Evolutionary conservation across 2,329 filamentous ascomycete genomes (phyloP), one percentile per base, ranked within the genome.

Genomic region (Aspergillus amoenus): DNA sequence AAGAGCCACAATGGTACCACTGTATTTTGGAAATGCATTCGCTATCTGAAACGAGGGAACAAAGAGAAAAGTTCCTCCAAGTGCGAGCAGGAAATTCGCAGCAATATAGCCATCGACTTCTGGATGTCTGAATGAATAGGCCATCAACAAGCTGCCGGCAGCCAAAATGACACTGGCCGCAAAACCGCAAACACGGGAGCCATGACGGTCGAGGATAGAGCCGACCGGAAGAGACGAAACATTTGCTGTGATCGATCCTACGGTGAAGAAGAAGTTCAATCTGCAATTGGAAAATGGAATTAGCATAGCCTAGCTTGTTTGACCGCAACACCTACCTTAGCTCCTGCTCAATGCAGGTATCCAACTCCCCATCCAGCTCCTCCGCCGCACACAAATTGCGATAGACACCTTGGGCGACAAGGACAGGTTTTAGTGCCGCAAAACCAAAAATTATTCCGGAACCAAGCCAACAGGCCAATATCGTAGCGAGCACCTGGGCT

Each of bases 191-290:
- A 91, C 79, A 45, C 88, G 83, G n/a, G 92, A 92, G 1, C 92
- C 92, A 68, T 84, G 91, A 61, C 87, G 83, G 74, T 96, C 92
- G 13, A 96, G 84, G 24, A 96, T 88, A 5, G 90, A 89, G 22
- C 92, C 92, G 24, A 96, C 86, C 1, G 91, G 89, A 2, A 96
- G 81, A 37, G 92, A 91, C 43, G 87, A 90, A 17, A 96, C 88
- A 67, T 96, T 96, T 44, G 92, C 94, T 9, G 85, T 89, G 3
- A 96, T 92, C 22, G 91, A 92, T 24, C 92, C 91, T 39, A 92
- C 83, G 9, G 91, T 94, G 79, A 96, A 96, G 88, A 96, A 96
- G 66, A 96, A 78, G 70, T 96, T 96, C 57, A 96, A 81, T 61
- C 76, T 77, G 55, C 37, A 41, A 15, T 32, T 17, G 24, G 21